Percentiles rank a stretch among this genome's conserved stretches.
These are phyloP conservation scores for Melanopsichium pennsylvanicum DNA, from an alignment of 1,284 basidiomycete genomes.

Conservation along the genomic window DNA sequence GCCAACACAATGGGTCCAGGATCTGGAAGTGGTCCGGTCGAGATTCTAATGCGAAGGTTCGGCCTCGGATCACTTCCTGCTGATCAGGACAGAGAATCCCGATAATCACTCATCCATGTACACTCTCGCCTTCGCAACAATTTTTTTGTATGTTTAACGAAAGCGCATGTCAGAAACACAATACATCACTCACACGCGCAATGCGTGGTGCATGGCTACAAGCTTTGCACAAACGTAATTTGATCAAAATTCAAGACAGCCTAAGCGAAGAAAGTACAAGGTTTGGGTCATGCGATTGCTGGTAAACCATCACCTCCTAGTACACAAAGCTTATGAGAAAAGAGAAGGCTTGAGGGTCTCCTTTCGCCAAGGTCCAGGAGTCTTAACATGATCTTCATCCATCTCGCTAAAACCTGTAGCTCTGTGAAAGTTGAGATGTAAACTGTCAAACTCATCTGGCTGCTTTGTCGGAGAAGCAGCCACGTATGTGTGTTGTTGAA, in stretches of 20 bases:
- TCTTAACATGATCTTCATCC: slow-evolving; percentile 14
- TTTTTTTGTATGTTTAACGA: too few relatives aligned
- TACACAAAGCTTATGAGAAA: slow-evolving; percentile 1
- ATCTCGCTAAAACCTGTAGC: neutral
- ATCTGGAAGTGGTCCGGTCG: slow-evolving; percentile 19
- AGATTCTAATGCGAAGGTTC: slow-evolving; percentile 36
- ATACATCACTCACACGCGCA: too few relatives aligned
- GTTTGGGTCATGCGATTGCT: too few relatives aligned
- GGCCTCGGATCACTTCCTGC: slow-evolving; percentile 29
- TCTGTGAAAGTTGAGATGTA: neutral
- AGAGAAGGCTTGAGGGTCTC: slow-evolving; percentile 20
- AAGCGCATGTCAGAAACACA: too few relatives aligned
- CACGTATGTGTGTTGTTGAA: slow-evolving; percentile 5
- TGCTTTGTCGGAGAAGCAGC: neutral
- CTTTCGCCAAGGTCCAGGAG: slow-evolving; percentile 28
- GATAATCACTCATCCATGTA: too few relatives aligned
- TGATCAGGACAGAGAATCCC: too few relatives aligned
- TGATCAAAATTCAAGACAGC: too few relatives aligned
- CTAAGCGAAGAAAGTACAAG: too few relatives aligned
- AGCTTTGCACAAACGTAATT: too few relatives aligned
- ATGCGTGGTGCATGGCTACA: too few relatives aligned
- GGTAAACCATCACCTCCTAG: too few relatives aligned
- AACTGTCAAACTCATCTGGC: slow-evolving; percentile 13
- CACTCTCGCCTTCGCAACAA: too few relatives aligned
- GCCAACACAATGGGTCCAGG: slow-evolving; percentile 4